phyloP scores from a whole-genome alignment of 1,139 yeast species.

The Saccharomyces pastorianus region DNA sequence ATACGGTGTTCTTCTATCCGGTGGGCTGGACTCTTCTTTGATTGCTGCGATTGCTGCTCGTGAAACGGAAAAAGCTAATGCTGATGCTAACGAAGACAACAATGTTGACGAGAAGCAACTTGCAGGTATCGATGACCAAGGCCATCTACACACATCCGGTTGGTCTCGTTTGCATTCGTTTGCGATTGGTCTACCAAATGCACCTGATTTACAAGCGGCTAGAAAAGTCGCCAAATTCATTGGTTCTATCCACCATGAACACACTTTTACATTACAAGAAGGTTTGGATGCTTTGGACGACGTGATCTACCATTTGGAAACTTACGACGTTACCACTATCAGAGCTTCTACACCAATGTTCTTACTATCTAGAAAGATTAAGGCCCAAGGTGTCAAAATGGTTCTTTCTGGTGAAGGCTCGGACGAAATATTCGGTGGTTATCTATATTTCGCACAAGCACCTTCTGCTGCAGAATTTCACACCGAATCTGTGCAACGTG shows the following conservation, averaged over 20 bases:
- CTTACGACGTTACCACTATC: slow-evolving; percentile 96
- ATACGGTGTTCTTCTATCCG: slow-evolving; percentile 90
- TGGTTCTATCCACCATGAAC: slow-evolving; percentile 95
- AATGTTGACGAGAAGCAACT: slow-evolving; percentile 45
- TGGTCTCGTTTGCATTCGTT: slow-evolving; percentile 89
- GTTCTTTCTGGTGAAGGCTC: slow-evolving; percentile 98
- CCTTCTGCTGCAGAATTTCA: slow-evolving; percentile 91
- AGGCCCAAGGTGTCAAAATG: slow-evolving; percentile 99
- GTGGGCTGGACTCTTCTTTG: slow-evolving; percentile 93
- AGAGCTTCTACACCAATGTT: slow-evolving; percentile 99
- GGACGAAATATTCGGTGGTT: slow-evolving; percentile 97
- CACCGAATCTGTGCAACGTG: slow-evolving; percentile 88
- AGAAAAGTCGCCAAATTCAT: slow-evolving; percentile 91
- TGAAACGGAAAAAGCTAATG: slow-evolving; percentile 77
- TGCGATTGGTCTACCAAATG: slow-evolving; percentile 94
- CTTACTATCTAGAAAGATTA: slow-evolving; percentile 87
- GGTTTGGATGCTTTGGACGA: slow-evolving; percentile 94
- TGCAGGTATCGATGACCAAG: slow-evolving; percentile 87
- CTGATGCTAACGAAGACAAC: slow-evolving; percentile 38
- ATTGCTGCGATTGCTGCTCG: slow-evolving; percentile 96
- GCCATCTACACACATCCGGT: slow-evolving; percentile 69
- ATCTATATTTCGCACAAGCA: slow-evolving; percentile 93
- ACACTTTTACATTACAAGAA: slow-evolving; percentile 90
- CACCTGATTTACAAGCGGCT: slow-evolving; percentile 96
- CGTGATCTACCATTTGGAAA: slow-evolving; percentile 91